These are phyloP conservation scores for Viola pubescens DNA, from an alignment of 441 rosid species.

Conservation along the genomic window DNA sequence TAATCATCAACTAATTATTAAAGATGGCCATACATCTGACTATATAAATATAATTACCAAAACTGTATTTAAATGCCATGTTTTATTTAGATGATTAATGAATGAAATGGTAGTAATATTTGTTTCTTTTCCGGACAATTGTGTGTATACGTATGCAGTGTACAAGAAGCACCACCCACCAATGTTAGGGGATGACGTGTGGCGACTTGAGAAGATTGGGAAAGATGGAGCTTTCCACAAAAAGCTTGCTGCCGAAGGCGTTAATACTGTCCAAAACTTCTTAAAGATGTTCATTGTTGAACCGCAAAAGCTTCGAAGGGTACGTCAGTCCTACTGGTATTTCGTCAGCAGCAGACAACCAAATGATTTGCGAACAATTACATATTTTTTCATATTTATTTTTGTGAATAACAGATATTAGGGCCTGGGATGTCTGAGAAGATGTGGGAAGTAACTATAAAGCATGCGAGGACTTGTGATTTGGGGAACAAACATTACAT, in stretches of 20 bases:
- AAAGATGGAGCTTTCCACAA: conserved; percentile 82
- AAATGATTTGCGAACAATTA: no score
- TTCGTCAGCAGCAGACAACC: no score
- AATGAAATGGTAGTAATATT: background rate
- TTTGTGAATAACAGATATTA: conserved; percentile 37
- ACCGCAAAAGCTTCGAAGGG: conserved; percentile 42
- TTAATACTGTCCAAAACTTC: conserved; percentile 70
- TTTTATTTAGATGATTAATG: background rate
- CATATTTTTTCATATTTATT: background rate
- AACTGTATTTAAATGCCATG: background rate
- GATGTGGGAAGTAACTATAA: conserved; percentile 68
- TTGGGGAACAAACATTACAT: conserved; percentile 52
- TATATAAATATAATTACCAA: no score
- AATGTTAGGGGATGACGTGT: conserved; percentile 64
- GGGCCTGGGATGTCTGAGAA: conserved; percentile 74
- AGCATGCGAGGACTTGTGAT: conserved; percentile 65
- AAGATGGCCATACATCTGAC: no score
- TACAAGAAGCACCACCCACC: conserved; percentile 96
- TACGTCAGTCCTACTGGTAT: conserved; percentile 10
- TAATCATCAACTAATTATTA: no score
- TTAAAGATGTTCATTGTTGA: conserved; percentile 56
- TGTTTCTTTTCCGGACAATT: background rate
- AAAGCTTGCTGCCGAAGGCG: conserved; percentile 36
- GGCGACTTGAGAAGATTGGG: conserved; percentile 87
- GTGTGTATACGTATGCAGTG: conserved; percentile 32